Conservation (phyloP, 768 basidiomycete genomes). For the Trametes gibbosa region DNA sequence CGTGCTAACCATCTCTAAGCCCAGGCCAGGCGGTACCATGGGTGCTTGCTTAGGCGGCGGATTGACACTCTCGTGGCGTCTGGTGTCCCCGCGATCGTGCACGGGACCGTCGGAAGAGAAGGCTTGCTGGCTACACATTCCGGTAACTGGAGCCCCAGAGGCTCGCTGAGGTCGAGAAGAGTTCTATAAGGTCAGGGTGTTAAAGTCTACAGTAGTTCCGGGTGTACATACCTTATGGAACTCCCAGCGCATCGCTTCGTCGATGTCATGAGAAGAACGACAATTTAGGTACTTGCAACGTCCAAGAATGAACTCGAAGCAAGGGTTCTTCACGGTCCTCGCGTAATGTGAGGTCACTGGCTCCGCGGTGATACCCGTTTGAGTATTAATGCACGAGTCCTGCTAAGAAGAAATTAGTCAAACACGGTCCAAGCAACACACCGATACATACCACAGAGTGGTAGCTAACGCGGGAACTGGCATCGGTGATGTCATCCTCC, state of each 20-base stretch:
- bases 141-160: too few relatives aligned
- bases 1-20: constrained; percentile 18
- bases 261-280: constrained; percentile 12
- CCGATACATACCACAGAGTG: constrained; percentile 1
- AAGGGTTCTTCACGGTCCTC: background rate
- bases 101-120: too few relatives aligned
- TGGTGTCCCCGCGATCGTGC: too few relatives aligned
- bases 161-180: too few relatives aligned
- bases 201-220: too few relatives aligned
- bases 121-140: too few relatives aligned
- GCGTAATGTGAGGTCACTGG: background rate
- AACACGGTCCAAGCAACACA: background rate
- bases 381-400: background rate
- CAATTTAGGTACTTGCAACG: constrained; percentile 1
- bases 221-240: background rate
- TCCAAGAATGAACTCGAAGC: constrained; percentile 7
- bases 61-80: too few relatives aligned
- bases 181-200: too few relatives aligned
- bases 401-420: background rate
- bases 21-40: constrained; percentile 25
- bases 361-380: background rate
- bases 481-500: background rate
- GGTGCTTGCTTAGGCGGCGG: background rate
- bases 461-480: background rate
- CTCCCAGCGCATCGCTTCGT: background rate